Percentiles rank a stretch among this genome's conserved stretches.
Conservation (phyloP, 108 stramenopile genomes). For the Aurantiochytrium sp. region DNA sequence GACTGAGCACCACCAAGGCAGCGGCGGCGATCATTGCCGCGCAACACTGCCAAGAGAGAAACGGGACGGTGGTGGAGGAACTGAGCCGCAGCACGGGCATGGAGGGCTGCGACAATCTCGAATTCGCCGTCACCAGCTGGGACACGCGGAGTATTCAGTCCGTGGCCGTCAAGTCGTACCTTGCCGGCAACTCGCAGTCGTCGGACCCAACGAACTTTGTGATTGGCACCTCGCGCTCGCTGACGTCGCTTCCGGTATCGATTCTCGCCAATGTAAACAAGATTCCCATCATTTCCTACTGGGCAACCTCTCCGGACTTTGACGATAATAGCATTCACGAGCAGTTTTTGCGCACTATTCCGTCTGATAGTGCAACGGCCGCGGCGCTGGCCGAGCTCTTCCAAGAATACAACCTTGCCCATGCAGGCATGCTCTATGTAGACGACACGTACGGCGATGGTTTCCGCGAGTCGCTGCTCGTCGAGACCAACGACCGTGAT, state of each 20-base stretch:
- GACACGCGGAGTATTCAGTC: not conserved
- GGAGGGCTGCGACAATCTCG: not conserved
- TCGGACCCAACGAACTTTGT: not conserved
- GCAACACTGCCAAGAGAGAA: not conserved
- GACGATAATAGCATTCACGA: not conserved
- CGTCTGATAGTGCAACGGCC: not conserved
- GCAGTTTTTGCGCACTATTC: not conserved
- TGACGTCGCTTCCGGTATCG: not conserved
- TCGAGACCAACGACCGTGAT: not conserved
- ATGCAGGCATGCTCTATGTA: not conserved
- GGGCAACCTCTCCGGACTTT: not conserved
- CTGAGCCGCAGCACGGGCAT: not conserved
- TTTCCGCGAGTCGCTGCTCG: not conserved
- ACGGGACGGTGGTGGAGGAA: not conserved
- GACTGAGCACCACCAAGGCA: not conserved
- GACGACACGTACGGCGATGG: conserved; percentile 8
- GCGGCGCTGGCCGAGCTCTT: not conserved
- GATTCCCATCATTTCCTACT: not conserved
- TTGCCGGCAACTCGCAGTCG: not conserved
- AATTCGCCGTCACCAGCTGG: not conserved
- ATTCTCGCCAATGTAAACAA: not conserved
- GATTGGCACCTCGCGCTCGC: conserved; percentile 3
- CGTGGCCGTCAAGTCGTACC: not conserved
- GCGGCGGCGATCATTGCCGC: not conserved
- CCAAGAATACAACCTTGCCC: not conserved